phyloP scores from a whole-genome alignment of 225 moss, liverwort and hornwort genomes.

The Rhytidiadelphus loreus region DNA sequence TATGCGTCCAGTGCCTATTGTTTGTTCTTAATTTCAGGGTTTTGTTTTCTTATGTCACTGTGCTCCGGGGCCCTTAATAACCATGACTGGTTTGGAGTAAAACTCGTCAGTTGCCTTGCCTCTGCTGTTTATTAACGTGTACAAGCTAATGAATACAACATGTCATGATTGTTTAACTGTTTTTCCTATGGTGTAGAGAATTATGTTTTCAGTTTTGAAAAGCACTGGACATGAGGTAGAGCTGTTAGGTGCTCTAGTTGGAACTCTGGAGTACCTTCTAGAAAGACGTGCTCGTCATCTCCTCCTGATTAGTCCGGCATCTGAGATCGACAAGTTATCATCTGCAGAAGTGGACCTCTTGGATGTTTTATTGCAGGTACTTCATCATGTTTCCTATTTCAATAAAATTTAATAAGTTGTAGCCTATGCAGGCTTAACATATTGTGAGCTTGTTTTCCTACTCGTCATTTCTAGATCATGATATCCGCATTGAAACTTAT shows the following conservation, averaged over 20 bases:
- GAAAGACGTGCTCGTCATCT: constrained; percentile 44
- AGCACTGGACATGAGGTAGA: constrained; percentile 54
- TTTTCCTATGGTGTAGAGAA: constrained; percentile 20
- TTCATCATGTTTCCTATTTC: not conserved
- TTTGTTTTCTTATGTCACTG: not conserved
- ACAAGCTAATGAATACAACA: not conserved
- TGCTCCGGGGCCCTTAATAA: not conserved
- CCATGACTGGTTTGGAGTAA: not conserved
- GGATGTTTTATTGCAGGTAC: constrained; percentile 53
- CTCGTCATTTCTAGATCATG: not conserved
- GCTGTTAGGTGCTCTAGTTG: constrained; percentile 41
- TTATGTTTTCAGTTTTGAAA: constrained; percentile 53
- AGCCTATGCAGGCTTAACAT: not conserved
- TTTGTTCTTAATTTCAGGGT: not conserved
- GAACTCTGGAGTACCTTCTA: constrained; percentile 37
- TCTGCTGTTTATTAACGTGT: not conserved
- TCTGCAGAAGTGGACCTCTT: constrained; percentile 63
- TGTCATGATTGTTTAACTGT: not conserved
- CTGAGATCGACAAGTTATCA: constrained; percentile 26
- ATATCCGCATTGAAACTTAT: not conserved
- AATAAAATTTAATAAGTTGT: not conserved
- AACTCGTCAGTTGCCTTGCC: not conserved
- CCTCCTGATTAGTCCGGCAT: constrained; percentile 8
- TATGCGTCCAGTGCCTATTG: not conserved
- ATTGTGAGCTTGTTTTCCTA: not conserved